Base-by-base conservation (phyloP, 345 rosid species). In the Eucalyptus rudis region DNA sequence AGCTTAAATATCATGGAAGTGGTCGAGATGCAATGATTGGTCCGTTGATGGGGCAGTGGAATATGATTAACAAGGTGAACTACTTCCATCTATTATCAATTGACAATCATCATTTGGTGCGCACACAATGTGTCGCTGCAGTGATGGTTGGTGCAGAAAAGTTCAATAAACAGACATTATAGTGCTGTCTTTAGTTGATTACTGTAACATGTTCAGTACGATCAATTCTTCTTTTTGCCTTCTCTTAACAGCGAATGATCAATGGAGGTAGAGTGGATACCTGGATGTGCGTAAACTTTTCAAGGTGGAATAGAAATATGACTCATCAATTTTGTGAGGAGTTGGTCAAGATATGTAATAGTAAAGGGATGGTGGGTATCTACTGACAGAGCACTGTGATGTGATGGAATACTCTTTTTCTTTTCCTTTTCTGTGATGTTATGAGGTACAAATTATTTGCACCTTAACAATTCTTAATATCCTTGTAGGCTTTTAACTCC, bases 1-100 rank as follows among this genome's bases (percentile, higher is more conserved):
- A 97, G 99, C 93, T 97, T 29, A 95, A 94, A n/a, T 96, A 96
- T 87, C 95, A 94, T 90, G 96, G 89, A 8, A 88, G 91, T n/a
- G 98, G 98, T 6, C 88, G 59, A 64, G 96, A 96, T 66, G 7
- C 71, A 13, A 88, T 24, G 45, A 95, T 94, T 45, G 89, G 90
- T 88, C 99, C 98, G 19, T 36, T 33, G 2, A n/a, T 64, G 3
- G 99, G 99, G 19, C 92, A 90, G 29, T 96, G 99, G 99, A 97
- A 95, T 62, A 97, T 97, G 98, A 95, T 93, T 1, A 89, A 95
- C 86, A 94, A 93, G 97, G 99, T 96, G 80, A 31, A 7, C 80
- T 68, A 68, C 80, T 33, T 68, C 80, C 80, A 71, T 22, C 22
- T 47, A 17, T 36, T 2, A 64, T 86, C 79, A n/a, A 87, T 87